These are phyloP conservation scores for Termitomyces titanicus DNA, from an alignment of 768 basidiomycete genomes.

Conservation along the genomic window DNA sequence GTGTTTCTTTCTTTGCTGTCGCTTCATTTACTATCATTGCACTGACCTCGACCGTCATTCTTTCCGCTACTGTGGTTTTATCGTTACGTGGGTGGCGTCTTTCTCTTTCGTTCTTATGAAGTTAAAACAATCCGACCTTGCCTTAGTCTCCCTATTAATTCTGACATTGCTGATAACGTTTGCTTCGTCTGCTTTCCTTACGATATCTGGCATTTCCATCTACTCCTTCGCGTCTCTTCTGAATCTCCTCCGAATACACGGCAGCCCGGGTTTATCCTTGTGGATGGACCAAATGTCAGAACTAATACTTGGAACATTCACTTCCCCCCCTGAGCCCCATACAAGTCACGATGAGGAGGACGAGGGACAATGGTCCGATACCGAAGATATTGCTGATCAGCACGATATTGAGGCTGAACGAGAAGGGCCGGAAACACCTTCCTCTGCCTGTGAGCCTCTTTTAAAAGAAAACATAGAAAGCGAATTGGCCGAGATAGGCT, in stretches of 20 bases:
- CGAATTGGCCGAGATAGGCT: neutral
- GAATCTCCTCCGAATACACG: conserved; percentile 29
- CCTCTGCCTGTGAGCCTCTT: neutral
- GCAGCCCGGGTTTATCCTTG: conserved; percentile 21
- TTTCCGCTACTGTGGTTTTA: conserved; percentile 26
- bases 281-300: conserved; percentile 24
- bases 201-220: conserved; percentile 22
- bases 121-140: neutral
- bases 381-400: neutral
- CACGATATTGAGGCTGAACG: neutral
- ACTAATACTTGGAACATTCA: conserved; percentile 1
- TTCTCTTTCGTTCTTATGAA: neutral
- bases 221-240: conserved; percentile 33
- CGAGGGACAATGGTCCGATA: neutral
- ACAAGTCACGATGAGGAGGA: neutral
- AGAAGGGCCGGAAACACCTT: neutral
- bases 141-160: conserved; percentile 31
- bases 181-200: conserved; percentile 29
- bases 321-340: neutral
- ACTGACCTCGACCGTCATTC: conserved; percentile 27
- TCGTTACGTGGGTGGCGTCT: conserved; percentile 24
- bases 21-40: conserved; percentile 31
- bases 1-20: conserved; percentile 30
- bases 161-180: conserved; percentile 28
- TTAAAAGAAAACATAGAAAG: neutral